phyloP scores from a whole-genome alignment of 2,329 filamentous ascomycete species.

The Apiospora koreana region DNA sequence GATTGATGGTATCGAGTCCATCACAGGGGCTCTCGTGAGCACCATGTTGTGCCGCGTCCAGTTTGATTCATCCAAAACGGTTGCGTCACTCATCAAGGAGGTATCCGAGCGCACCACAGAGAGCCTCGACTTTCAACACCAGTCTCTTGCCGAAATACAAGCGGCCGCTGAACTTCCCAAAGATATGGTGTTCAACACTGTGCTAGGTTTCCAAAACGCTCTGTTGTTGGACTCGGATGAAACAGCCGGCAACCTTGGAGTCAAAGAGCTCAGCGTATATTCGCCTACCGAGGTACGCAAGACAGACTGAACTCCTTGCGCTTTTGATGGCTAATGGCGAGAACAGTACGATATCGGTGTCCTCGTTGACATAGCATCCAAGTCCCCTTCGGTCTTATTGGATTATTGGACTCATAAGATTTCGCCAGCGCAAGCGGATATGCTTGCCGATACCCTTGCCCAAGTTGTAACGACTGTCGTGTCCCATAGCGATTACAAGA shows the following conservation, averaged over 20 bases:
- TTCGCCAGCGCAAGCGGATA: slow-evolving; percentile 4
- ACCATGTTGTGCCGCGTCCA: slow-evolving; percentile 53
- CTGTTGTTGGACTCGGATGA: background rate
- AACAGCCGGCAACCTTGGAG: background rate
- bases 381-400: background rate
- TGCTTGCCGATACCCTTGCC: slow-evolving; percentile 5
- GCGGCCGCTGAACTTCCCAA: slow-evolving; percentile 1
- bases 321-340: background rate
- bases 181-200: slow-evolving; percentile 14
- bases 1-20: slow-evolving; percentile 46
- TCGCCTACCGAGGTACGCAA: slow-evolving; percentile 14
- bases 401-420: slow-evolving; percentile 11
- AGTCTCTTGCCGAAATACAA: slow-evolving; percentile 13
- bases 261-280: slow-evolving; percentile 6
- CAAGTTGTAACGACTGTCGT: slow-evolving; percentile 10
- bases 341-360: slow-evolving; percentile 14
- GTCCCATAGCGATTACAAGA: background rate
- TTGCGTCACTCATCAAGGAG: background rate
- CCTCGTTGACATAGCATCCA: slow-evolving; percentile 9
- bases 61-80: background rate
- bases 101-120: background rate
- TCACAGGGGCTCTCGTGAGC: slow-evolving; percentile 55
- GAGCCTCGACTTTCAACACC: slow-evolving; percentile 12
- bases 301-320: no score
- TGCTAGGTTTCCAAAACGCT: slow-evolving; percentile 15